A percentile compares a stretch with the other conserved stretches of the same genome.
Evolutionary conservation across 1,139 yeast species (phyloP).

Genomic region (Petasospora fabianii): DNA sequence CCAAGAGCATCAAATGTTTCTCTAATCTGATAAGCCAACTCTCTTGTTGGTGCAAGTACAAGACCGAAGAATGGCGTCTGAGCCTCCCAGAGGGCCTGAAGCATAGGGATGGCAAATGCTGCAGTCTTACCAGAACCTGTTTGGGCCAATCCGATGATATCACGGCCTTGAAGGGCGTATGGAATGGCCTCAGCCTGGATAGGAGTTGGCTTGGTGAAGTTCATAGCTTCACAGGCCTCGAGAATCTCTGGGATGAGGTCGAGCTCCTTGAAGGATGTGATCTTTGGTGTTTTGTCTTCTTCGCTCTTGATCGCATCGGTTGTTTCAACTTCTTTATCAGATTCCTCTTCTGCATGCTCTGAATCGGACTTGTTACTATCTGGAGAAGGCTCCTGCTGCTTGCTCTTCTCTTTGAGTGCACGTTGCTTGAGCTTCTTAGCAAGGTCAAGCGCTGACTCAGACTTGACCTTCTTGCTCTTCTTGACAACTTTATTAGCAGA

Average conservation of each 20-base stretch:
- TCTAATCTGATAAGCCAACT: slow-evolving; percentile 91
- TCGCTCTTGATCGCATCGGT: background rate
- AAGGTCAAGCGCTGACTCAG: slow-evolving; percentile 28
- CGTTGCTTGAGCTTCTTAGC: slow-evolving; percentile 51
- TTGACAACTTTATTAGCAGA: slow-evolving; percentile 17
- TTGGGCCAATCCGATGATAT: slow-evolving; percentile 77
- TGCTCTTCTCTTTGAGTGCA: slow-evolving; percentile 38
- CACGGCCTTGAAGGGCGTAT: slow-evolving; percentile 82
- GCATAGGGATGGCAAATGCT: slow-evolving; percentile 84
- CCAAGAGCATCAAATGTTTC: slow-evolving; percentile 96
- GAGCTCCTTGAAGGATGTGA: slow-evolving; percentile 42
- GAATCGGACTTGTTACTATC: background rate
- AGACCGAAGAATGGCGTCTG: slow-evolving; percentile 87
- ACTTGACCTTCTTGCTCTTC: slow-evolving; percentile 25
- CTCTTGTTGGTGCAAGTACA: slow-evolving; percentile 95
- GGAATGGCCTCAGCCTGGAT: slow-evolving; percentile 92
- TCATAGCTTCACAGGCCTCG: slow-evolving; percentile 70
- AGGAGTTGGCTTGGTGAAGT: slow-evolving; percentile 74
- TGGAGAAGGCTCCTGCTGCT: slow-evolving; percentile 11
- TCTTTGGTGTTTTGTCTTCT: slow-evolving; percentile 14
- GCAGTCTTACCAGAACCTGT: slow-evolving; percentile 88
- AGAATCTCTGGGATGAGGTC: slow-evolving; percentile 76
- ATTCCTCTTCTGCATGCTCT: slow-evolving; percentile 1
- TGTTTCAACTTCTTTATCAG: slow-evolving; percentile 14
- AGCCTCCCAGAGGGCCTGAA: slow-evolving; percentile 86